These are phyloP conservation scores for Plectosphaerella sp. DNA, from an alignment of 2,329 filamentous ascomycete species.

Conservation along the genomic window DNA sequence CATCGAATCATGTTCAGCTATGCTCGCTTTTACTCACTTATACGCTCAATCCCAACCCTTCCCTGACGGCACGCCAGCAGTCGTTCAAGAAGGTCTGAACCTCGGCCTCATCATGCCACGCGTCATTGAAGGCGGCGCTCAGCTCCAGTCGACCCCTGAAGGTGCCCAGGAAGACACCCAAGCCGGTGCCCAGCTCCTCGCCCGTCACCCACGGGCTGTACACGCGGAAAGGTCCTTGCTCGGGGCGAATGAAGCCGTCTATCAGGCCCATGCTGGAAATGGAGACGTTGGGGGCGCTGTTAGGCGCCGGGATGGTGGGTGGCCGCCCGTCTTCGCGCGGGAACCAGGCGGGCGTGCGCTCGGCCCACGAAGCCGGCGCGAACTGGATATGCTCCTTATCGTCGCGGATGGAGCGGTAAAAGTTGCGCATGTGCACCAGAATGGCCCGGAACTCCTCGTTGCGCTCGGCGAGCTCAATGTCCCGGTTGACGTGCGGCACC, in stretches of 20 bases:
- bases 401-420: conserved; percentile 22
- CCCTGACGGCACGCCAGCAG: not conserved
- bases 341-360: conserved; percentile 5
- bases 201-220: conserved; percentile 38
- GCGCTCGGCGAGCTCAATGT: not conserved
- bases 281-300: conserved; percentile 18
- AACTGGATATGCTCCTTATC: conserved; percentile 23
- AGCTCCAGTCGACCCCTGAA: conserved; percentile 28
- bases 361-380: conserved; percentile 16
- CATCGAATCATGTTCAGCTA: not conserved
- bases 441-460: conserved; percentile 17
- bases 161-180: conserved; percentile 34
- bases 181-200: conserved; percentile 33
- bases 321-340: conserved; percentile 3
- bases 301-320: conserved; percentile 18
- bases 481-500: conserved; percentile 1
- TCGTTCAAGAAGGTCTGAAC: conserved; percentile 14
- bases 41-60: not conserved
- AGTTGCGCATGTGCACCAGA: conserved; percentile 18
- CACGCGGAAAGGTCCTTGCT: conserved; percentile 19
- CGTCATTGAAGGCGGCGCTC: conserved; percentile 37
- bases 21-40: not conserved
- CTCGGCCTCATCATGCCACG: conserved; percentile 27
- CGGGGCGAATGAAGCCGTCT: conserved; percentile 25
- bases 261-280: conserved; percentile 29